phyloP scores from a whole-genome alignment of 2,329 filamentous ascomycete genomes.

The Sarocladium oryzae region DNA sequence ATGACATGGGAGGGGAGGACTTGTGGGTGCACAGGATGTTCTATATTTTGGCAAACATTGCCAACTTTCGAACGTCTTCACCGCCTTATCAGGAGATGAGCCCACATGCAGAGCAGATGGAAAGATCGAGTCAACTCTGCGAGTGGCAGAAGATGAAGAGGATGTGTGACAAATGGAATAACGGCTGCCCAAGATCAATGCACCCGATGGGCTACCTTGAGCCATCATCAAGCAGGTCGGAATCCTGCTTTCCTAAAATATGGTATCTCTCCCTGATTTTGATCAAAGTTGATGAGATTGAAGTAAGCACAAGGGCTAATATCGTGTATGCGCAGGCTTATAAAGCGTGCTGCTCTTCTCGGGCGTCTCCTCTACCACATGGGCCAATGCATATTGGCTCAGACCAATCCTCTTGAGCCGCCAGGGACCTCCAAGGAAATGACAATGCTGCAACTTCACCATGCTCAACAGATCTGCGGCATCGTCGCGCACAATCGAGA shows the following conservation, averaged over 20 bases:
- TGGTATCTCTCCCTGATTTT: conserved; percentile 49
- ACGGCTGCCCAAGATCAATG: conserved; percentile 76
- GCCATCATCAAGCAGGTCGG: conserved; percentile 57
- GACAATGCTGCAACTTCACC: conserved; percentile 61
- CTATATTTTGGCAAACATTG: conserved; percentile 80
- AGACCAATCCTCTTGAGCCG: conserved; percentile 66
- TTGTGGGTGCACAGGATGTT: conserved; percentile 84
- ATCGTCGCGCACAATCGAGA: conserved; percentile 83
- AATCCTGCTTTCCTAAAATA: conserved; percentile 77
- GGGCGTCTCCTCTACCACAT: conserved; percentile 87
- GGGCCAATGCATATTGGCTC: conserved; percentile 71
- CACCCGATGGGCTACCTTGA: conserved; percentile 74
- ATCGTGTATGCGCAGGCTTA: conserved; percentile 52
- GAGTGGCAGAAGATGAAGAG: conserved; percentile 77
- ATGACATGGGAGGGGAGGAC: conserved; percentile 59
- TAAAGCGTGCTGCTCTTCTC: conserved; percentile 75
- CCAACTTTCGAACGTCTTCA: conserved; percentile 72
- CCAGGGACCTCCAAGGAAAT: conserved; percentile 58
- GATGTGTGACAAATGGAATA: conserved; percentile 80
- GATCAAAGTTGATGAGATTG: not conserved
- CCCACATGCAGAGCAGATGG: conserved; percentile 56
- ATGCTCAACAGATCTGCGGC: conserved; percentile 81
- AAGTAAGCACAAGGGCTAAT: not conserved
- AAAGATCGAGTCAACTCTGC: conserved; percentile 56
- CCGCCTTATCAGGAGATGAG: conserved; percentile 54